Percentiles rank a stretch among this genome's conserved stretches.
These are phyloP conservation scores for Stephania cephalantha DNA, from an alignment of 164 flowering plant genomes.

Conservation along the genomic window DNA sequence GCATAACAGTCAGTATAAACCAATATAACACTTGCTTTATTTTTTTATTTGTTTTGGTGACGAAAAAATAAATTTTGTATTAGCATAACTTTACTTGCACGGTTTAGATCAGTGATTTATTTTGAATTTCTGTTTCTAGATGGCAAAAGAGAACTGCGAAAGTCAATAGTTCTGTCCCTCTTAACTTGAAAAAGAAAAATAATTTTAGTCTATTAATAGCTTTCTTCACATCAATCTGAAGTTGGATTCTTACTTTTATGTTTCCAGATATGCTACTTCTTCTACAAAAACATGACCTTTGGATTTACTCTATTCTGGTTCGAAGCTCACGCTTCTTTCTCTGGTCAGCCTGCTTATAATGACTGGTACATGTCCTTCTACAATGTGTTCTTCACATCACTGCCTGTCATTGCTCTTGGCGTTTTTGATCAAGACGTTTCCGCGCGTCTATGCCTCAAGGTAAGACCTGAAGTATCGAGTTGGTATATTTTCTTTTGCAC, in stretches of 20 bases:
- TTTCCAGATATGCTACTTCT: slow-evolving; percentile 81
- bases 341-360: slow-evolving; percentile 73
- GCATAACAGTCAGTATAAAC: no score
- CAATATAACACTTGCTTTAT: no score
- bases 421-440: slow-evolving; percentile 88
- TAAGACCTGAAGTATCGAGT: slow-evolving; percentile 12
- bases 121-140: no score
- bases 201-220: neutral
- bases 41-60: no score
- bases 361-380: slow-evolving; percentile 81
- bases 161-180: no score
- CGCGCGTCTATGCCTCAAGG: slow-evolving; percentile 74
- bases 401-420: slow-evolving; percentile 86
- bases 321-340: slow-evolving; percentile 73
- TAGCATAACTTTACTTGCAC: no score
- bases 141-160: no score
- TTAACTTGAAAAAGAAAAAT: neutral
- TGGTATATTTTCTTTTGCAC: neutral
- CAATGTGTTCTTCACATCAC: slow-evolving; percentile 86
- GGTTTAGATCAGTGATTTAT: no score
- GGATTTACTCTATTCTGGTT: slow-evolving; percentile 77
- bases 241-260: slow-evolving; percentile 4
- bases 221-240: neutral
- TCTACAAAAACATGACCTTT: slow-evolving; percentile 76
- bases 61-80: no score